Percentiles rank a stretch among this genome's conserved stretches.
phyloP scores from a whole-genome alignment of 768 basidiomycete species.

The Phylloporus scabripes region DNA sequence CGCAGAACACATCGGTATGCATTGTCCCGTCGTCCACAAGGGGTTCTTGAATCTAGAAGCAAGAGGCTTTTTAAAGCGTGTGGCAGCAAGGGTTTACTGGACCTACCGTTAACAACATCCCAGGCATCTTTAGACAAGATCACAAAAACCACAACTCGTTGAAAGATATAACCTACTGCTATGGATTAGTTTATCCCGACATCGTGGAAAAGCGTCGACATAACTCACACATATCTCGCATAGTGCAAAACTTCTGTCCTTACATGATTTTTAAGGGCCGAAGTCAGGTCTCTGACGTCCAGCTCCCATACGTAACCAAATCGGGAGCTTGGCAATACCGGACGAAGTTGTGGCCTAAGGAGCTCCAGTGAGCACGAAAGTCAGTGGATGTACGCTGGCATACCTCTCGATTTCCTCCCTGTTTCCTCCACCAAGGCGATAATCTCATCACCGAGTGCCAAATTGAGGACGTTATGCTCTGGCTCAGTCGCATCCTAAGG shows the following conservation, averaged over 20 bases:
- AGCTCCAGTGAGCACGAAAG: not conserved
- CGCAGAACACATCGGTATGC: conserved; percentile 49
- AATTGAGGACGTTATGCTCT: conserved; percentile 20
- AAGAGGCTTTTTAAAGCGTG: not conserved
- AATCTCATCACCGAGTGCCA: conserved; percentile 18
- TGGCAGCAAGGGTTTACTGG: not conserved
- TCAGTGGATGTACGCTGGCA: not conserved
- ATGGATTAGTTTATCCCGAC: no score
- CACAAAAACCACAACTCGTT: not conserved
- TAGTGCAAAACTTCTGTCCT: conserved; percentile 15
- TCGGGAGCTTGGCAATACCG: conserved; percentile 12
- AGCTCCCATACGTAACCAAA: conserved; percentile 14
- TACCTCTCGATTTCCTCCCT: conserved; percentile 19
- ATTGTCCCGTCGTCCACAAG: conserved; percentile 55
- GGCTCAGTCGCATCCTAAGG: conserved; percentile 20
- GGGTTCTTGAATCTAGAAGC: conserved; percentile 8
- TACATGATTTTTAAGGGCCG: conserved; percentile 16
- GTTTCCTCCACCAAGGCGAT: conserved; percentile 16
- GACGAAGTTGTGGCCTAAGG: conserved; percentile 18
- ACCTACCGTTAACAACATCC: conserved; percentile 20
- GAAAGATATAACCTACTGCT: conserved; percentile 10
- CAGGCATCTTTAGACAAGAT: conserved; percentile 11
- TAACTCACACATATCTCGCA: conserved; percentile 10
- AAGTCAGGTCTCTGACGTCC: conserved; percentile 12
- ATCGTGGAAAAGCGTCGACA: not conserved